Percentiles rank a stretch among this genome's conserved stretches.
Conservation (phyloP, 257 asterid species). For the Euphrasia confusa region DNA sequence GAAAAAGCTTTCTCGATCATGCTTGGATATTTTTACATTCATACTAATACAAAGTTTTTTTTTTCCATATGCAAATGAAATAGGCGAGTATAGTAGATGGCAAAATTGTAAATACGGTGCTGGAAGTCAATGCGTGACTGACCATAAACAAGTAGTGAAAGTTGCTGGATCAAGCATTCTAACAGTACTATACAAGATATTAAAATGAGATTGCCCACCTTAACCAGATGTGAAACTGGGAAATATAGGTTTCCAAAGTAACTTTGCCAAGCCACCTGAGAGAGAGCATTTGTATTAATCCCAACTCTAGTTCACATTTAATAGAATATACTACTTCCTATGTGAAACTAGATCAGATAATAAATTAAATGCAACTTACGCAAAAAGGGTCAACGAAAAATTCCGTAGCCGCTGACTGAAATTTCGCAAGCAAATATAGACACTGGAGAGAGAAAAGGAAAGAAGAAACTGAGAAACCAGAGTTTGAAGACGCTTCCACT, state of each 20-base stretch:
- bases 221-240: constrained; percentile 99
- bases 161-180: background rate
- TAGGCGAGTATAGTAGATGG: background rate
- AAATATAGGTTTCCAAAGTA: constrained; percentile 89
- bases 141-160: constrained; percentile 4
- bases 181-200: background rate
- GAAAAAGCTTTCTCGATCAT: background rate
- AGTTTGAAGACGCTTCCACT: background rate
- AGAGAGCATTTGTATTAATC: background rate
- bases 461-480: constrained; percentile 25
- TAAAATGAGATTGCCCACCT: constrained; percentile 39
- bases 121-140: background rate
- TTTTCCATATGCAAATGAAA: background rate
- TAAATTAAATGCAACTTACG: constrained; percentile 49
- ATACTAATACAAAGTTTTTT: background rate
- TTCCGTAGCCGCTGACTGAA: constrained; percentile 76
- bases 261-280: constrained; percentile 96
- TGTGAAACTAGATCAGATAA: constrained; percentile 9
- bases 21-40: background rate
- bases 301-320: no score
- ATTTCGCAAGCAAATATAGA: constrained; percentile 85
- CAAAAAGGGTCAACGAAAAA: constrained; percentile 73
- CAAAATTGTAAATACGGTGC: background rate
- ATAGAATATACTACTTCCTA: no score
- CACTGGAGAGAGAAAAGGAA: constrained; percentile 38